Conservation (phyloP, 371 early-diverging fungal species). For the Rhizopus arrhizus region DNA sequence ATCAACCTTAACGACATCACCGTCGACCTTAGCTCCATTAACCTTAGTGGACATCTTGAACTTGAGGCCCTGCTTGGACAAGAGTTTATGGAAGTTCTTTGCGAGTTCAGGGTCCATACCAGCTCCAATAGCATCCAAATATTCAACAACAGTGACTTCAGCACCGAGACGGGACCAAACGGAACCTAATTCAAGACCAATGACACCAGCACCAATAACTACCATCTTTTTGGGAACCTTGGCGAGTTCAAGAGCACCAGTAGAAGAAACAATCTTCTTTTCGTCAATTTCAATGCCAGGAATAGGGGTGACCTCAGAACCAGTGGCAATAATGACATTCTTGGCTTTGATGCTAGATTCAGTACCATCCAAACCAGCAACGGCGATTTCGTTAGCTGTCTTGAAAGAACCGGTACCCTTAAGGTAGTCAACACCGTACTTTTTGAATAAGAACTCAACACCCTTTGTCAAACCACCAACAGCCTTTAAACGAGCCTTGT, state of each 20-base stretch:
- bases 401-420: slow-evolving; percentile 91
- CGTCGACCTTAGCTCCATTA: slow-evolving; percentile 76
- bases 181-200: slow-evolving; percentile 97
- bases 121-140: slow-evolving; percentile 90
- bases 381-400: slow-evolving; percentile 78
- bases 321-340: slow-evolving; percentile 97
- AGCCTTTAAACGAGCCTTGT: slow-evolving; percentile 90
- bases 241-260: slow-evolving; percentile 92
- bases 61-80: slow-evolving; percentile 95
- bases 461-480: slow-evolving; percentile 91
- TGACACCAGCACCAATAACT: slow-evolving; percentile 98
- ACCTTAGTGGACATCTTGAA: slow-evolving; percentile 98
- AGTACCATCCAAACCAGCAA: slow-evolving; percentile 80
- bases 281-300: slow-evolving; percentile 95
- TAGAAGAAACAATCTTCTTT: slow-evolving; percentile 94
- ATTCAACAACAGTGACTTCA: slow-evolving; percentile 96
- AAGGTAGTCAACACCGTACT: slow-evolving; percentile 92
- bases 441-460: slow-evolving; percentile 94
- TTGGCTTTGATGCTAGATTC: slow-evolving; percentile 77
- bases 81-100: slow-evolving; percentile 87
- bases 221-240: slow-evolving; percentile 97
- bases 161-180: slow-evolving; percentile 96
- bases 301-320: slow-evolving; percentile 93
- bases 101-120: slow-evolving; percentile 97
- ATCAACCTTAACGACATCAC: slow-evolving; percentile 87